phyloP scores from a whole-genome alignment of 345 rosid species.

The Zanthoxylum bungeanum region DNA sequence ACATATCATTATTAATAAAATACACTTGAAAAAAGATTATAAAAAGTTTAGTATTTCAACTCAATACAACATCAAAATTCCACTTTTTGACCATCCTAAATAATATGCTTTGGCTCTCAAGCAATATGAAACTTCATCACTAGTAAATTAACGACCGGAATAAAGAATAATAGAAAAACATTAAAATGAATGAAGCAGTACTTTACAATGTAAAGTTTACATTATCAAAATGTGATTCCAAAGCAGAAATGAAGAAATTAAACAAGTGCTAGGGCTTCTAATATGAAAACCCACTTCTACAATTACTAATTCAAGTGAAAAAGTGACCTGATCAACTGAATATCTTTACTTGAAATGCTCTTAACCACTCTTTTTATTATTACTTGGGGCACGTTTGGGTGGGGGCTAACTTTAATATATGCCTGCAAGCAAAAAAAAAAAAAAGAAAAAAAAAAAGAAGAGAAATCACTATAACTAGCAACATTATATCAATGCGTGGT shows the following conservation, averaged over 20 bases:
- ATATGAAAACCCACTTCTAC: slow-evolving; percentile 18
- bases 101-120: neutral
- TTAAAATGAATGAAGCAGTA: neutral
- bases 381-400: slow-evolving; percentile 10
- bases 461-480: slow-evolving; percentile 1
- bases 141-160: neutral
- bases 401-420: slow-evolving; percentile 31
- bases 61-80: no score
- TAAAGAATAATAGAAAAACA: neutral
- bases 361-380: slow-evolving; percentile 21
- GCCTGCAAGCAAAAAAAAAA: neutral
- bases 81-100: neutral
- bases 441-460: neutral
- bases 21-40: no score
- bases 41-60: no score
- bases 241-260: slow-evolving; percentile 14
- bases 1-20: no score
- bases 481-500: neutral
- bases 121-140: neutral
- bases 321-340: slow-evolving; percentile 4
- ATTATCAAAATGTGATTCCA: slow-evolving; percentile 4
- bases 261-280: slow-evolving; percentile 13
- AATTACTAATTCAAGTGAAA: slow-evolving; percentile 13
- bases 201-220: neutral
- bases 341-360: slow-evolving; percentile 32